phyloP scores from a whole-genome alignment of 495 filamentous ascomycete species.

The Lasiosphaeria ovina region DNA sequence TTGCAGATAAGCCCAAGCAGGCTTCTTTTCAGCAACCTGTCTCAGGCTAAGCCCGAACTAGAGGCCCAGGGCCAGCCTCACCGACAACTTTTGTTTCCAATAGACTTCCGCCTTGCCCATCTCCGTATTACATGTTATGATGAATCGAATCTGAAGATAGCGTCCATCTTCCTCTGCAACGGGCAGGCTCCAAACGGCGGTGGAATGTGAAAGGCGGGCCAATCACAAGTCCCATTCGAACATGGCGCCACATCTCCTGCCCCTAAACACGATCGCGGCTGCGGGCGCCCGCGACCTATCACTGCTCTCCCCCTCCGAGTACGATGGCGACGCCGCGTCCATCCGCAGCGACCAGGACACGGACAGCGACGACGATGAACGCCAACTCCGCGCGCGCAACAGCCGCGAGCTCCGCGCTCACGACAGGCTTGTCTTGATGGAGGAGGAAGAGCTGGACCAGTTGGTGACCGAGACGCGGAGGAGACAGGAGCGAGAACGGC shows the following conservation, averaged over 20 bases:
- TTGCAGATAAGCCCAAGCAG: not conserved
- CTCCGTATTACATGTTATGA: not conserved
- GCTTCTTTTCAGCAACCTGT: too few species aligned
- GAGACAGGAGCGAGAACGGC: constrained; percentile 51
- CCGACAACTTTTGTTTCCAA: too few species aligned
- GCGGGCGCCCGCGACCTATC: constrained; percentile 30
- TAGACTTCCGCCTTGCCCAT: too few species aligned
- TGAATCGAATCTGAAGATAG: too few species aligned
- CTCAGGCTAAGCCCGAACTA: too few species aligned
- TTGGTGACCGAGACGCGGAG: constrained; percentile 56
- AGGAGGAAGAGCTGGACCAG: constrained; percentile 86
- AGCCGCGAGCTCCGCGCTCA: constrained; percentile 68
- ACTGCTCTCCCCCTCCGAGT: constrained; percentile 60
- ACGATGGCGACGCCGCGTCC: constrained; percentile 67
- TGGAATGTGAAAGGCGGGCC: not conserved
- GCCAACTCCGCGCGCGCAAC: constrained; percentile 60
- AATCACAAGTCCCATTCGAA: not conserved
- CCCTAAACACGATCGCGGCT: constrained; percentile 26
- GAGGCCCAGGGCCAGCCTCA: too few species aligned
- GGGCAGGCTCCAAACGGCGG: not conserved
- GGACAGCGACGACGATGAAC: constrained; percentile 72
- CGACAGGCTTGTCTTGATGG: constrained; percentile 74
- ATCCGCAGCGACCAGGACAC: constrained; percentile 71
- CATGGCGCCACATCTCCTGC: constrained; percentile 23
- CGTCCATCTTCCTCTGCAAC: not conserved